Evolutionary conservation across 208 protist species (phyloP).

Genomic region (Leishmania mexicana): DNA sequence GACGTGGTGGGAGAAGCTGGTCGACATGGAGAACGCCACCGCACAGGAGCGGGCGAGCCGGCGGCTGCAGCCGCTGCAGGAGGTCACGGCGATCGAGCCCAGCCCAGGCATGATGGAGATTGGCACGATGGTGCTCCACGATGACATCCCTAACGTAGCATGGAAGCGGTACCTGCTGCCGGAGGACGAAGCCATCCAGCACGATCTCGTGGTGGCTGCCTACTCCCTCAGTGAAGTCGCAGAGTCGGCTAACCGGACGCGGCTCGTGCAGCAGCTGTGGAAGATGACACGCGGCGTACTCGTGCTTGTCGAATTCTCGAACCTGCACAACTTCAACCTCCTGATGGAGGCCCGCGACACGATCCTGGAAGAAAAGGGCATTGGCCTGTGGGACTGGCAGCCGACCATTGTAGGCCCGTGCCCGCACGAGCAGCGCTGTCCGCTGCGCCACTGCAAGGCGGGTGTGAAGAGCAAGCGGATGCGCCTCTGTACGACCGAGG

Average conservation of each 20-base stretch:
- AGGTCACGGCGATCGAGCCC: constrained; percentile 84
- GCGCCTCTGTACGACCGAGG: constrained; percentile 87
- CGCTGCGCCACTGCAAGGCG: constrained; percentile 79
- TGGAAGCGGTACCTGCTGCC: constrained; percentile 89
- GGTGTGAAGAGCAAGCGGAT: constrained; percentile 88
- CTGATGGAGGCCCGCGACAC: constrained; percentile 90
- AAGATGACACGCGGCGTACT: constrained; percentile 87
- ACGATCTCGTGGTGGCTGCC: constrained; percentile 85
- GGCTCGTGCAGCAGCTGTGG: constrained; percentile 85
- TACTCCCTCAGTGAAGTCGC: constrained; percentile 89
- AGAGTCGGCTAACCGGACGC: constrained; percentile 53
- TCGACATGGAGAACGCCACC: constrained; percentile 71
- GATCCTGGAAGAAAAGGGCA: constrained; percentile 84
- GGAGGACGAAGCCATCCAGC: constrained; percentile 79
- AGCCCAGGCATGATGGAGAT: constrained; percentile 92
- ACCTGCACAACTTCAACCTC: constrained; percentile 86
- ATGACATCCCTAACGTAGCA: constrained; percentile 85
- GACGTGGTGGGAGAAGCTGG: constrained; percentile 88
- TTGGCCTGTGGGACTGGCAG: constrained; percentile 90
- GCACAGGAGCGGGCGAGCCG: constrained; percentile 47
- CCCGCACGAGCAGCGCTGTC: constrained; percentile 82
- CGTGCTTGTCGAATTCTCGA: constrained; percentile 85
- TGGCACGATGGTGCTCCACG: constrained; percentile 86
- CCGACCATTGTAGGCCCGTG: constrained; percentile 88
- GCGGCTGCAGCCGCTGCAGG: constrained; percentile 81